Conservation (phyloP, 352 stramenopile genomes). For the Achlya hypogyna region DNA sequence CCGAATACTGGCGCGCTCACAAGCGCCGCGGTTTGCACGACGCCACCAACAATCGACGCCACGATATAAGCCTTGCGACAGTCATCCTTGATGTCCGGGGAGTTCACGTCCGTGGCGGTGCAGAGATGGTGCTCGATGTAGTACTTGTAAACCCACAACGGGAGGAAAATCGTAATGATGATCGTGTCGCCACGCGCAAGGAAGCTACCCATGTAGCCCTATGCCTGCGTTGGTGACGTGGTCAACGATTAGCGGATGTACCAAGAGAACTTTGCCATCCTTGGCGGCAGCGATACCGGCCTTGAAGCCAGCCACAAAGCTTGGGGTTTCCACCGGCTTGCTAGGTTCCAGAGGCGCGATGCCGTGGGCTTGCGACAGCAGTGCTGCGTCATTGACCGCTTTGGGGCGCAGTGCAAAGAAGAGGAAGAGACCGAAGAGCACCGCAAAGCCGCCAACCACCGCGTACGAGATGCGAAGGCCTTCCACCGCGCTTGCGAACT, state of each 20-base stretch:
- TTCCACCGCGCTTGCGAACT: neutral
- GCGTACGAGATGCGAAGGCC: neutral
- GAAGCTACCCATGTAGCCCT: conserved; percentile 14
- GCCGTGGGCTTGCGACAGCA: neutral
- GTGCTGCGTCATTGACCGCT: neutral
- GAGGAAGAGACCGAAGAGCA: conserved; percentile 4
- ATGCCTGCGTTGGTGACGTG: neutral
- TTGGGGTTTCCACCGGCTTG: neutral
- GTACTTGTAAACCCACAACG: conserved; percentile 18
- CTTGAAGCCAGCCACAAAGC: neutral
- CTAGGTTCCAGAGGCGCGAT: neutral
- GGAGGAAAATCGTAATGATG: conserved; percentile 17
- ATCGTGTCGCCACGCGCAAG: conserved; percentile 15
- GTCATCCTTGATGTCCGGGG: conserved; percentile 6
- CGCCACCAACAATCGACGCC: conserved; percentile 10
- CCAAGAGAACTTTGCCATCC: conserved; percentile 15
- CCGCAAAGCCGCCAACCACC: neutral
- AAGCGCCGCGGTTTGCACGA: conserved; percentile 11
- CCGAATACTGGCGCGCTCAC: conserved; percentile 2
- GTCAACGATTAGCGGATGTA: neutral
- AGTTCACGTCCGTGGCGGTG: neutral
- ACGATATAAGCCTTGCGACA: conserved; percentile 7
- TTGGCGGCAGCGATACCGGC: neutral
- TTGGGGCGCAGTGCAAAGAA: conserved; percentile 9
- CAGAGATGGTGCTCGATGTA: conserved; percentile 10